Base-by-base conservation (phyloP, 1,284 basidiomycete genomes). In the Fistulinella staudtii region DNA sequence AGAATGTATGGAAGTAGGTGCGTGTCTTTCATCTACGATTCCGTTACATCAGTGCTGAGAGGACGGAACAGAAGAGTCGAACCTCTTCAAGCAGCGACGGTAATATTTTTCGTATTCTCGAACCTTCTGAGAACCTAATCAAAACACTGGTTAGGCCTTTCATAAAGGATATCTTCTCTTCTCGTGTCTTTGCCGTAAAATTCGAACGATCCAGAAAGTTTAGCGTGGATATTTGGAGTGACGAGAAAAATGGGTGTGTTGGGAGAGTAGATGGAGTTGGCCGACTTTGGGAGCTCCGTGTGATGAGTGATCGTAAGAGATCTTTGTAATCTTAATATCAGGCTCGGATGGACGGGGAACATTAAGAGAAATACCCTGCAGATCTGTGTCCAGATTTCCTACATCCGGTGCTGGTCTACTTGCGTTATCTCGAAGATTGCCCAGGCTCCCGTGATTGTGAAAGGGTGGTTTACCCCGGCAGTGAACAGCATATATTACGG, bases 101-200 rank as follows among this genome's bases (percentile, higher is more conserved):
- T n/a, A 99, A 70, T 42, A 99, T 89, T 65, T 99, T 99, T 36
- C 93, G 79, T 46, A 79, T 86, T 45, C 85, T 79, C 41, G 98
- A 72, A 7, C 92, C 85, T 57, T 93, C 90, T 11, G 89, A 89
- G 65, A 99, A 99, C 38, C 77, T 82, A 38, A 84, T 82, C 20
- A 99, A 67, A 10, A 99, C 93, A 44, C 77, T 67, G 3, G 85
- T 77, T 10, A 98, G 68, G 1, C 95, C 94, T 60, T 93, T 92
- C 79, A 96, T 86, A 63, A 98, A 98, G 0, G 90, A 91, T 22
- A 97, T 86, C 61, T 98, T 94, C 64, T 98, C 96, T 68, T 98
- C 94, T 42, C 88, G 74, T 3, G 92, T 85, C 64, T 97, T 95
- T 1, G 92, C 84, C 2, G 93, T 91, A 62, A 99, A 99, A 47